These are phyloP conservation scores for Amauroascus verrucosus DNA, from an alignment of 2,329 filamentous ascomycete genomes.

Conservation along the genomic window DNA sequence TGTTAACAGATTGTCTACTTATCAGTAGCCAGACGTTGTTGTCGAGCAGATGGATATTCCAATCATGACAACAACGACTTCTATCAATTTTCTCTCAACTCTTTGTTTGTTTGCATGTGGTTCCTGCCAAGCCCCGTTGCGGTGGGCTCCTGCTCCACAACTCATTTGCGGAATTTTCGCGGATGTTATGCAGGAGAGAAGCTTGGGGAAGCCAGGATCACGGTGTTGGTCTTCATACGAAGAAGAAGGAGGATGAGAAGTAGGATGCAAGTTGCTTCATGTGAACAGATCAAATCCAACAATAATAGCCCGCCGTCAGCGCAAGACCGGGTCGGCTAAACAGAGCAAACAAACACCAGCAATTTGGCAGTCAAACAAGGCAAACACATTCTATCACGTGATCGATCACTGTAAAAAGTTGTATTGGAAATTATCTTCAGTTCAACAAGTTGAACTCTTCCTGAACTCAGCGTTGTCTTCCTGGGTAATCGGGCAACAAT, in stretches of 20 bases:
- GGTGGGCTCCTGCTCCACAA: neutral
- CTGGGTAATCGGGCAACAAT: constrained; percentile 27
- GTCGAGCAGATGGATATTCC: no score
- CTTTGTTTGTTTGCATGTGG: neutral
- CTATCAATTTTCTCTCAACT: neutral
- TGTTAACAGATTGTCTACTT: no score
- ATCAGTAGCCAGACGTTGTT: no score
- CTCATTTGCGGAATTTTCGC: neutral
- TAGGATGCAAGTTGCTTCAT: neutral
- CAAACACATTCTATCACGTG: neutral
- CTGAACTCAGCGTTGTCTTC: neutral
- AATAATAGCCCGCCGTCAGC: neutral
- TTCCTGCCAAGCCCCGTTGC: constrained; percentile 3
- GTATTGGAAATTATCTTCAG: no score
- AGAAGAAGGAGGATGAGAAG: neutral
- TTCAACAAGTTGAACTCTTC: neutral
- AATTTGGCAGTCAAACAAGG: no score
- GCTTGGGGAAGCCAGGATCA: neutral
- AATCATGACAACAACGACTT: no score
- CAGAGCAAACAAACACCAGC: neutral
- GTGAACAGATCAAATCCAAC: neutral
- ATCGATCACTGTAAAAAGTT: neutral
- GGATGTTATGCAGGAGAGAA: neutral
- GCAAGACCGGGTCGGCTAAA: neutral
- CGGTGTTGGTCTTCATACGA: no score